Conservation (phyloP, 495 filamentous ascomycete genomes). For the Hypoxylon intermedium region DNA sequence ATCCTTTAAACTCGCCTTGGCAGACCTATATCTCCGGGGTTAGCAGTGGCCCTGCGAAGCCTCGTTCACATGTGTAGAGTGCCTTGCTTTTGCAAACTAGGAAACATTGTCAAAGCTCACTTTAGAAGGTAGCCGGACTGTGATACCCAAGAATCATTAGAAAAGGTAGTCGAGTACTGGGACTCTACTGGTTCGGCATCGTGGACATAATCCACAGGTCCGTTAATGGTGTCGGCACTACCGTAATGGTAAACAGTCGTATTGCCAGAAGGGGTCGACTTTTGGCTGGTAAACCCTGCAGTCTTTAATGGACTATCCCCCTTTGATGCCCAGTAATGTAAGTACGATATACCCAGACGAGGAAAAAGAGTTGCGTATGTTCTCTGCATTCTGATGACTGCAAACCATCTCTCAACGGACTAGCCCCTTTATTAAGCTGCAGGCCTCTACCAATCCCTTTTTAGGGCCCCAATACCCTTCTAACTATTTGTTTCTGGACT, state of each 20-base stretch:
- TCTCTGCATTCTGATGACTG: no score
- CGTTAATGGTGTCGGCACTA: neutral
- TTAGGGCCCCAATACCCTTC: no score
- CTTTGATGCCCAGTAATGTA: no score
- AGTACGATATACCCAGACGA: no score
- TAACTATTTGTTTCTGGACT: neutral
- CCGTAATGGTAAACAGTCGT: neutral
- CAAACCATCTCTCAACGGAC: no score
- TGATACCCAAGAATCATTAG: neutral
- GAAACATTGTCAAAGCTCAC: neutral
- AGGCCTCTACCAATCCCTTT: no score
- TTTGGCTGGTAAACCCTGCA: neutral
- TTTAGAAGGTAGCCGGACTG: neutral
- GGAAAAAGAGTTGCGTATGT: no score
- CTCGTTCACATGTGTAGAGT: neutral
- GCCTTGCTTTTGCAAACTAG: neutral
- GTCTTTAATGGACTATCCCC: slow-evolving; percentile 3
- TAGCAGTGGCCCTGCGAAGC: neutral
- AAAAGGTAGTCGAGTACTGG: neutral
- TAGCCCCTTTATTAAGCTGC: no score
- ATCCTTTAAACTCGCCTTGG: neutral
- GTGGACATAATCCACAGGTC: neutral
- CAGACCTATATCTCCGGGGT: no score
- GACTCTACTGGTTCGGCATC: neutral
- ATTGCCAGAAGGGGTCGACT: neutral